Evolutionary conservation across 225 moss, liverwort and hornwort species (phyloP).

Genomic region (Lunularia cruciata): DNA sequence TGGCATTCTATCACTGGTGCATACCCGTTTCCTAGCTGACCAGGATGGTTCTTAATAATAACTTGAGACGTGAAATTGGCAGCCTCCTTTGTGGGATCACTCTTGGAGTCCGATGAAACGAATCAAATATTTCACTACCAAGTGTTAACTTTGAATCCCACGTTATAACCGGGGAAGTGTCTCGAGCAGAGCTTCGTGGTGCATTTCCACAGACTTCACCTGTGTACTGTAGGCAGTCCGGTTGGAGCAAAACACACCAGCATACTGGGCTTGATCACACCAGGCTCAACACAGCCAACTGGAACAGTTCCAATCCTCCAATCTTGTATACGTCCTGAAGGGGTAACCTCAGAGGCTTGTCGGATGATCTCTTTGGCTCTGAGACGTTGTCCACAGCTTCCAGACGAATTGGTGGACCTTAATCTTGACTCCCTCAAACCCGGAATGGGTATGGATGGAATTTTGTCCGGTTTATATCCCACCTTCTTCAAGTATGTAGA

Average conservation of each 20-base stretch:
- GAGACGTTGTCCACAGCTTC: too few relatives aligned
- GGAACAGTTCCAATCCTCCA: constrained; percentile 60
- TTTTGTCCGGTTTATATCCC: neutral
- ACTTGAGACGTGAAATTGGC: constrained; percentile 52
- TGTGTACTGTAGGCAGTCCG: neutral
- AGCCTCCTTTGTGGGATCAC: constrained; percentile 50
- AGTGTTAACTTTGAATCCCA: constrained; percentile 47
- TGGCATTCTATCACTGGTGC: constrained; percentile 55
- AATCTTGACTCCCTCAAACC: neutral
- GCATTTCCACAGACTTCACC: neutral
- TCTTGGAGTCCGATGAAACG: constrained; percentile 51
- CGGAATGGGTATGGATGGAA: neutral
- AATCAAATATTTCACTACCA: too few relatives aligned
- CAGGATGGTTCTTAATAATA: constrained; percentile 54
- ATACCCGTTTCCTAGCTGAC: constrained; percentile 50
- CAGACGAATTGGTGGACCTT: neutral
- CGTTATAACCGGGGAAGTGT: neutral
- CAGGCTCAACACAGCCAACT: constrained; percentile 44
- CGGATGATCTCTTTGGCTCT: too few relatives aligned
- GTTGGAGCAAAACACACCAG: neutral
- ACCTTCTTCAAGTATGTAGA: neutral
- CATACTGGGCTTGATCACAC: neutral
- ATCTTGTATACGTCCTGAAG: constrained; percentile 49
- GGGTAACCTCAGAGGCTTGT: too few relatives aligned
- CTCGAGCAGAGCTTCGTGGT: too few relatives aligned